Evolutionary conservation across 2,329 filamentous ascomycete genomes (phyloP).

Genomic region (Diaporthe nobilis): DNA sequence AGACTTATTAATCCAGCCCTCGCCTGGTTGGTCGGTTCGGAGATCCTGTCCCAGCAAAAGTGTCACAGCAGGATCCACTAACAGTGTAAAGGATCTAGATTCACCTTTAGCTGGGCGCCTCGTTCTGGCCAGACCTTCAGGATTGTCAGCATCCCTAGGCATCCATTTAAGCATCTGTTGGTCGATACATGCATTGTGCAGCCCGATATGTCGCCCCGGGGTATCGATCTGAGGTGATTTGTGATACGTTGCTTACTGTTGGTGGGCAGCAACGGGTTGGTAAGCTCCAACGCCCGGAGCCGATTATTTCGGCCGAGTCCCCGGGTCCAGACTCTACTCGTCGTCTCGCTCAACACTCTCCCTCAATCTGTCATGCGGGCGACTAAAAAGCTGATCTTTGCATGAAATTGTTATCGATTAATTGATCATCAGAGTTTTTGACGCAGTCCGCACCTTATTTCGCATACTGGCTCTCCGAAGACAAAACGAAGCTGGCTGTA

Average conservation of each 20-base stretch:
- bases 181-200: not conserved
- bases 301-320: not conserved
- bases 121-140: not conserved
- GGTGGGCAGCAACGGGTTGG: too few relatives aligned
- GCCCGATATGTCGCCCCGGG: not conserved
- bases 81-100: not conserved
- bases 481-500: not conserved
- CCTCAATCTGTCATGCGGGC: not conserved
- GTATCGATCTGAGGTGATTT: not conserved
- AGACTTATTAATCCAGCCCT: conserved; percentile 9
- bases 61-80: conserved; percentile 12
- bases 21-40: not conserved
- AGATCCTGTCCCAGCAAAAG: not conserved
- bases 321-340: too few relatives aligned
- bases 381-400: not conserved
- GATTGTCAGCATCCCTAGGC: not conserved
- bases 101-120: conserved; percentile 1
- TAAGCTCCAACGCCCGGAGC: not conserved
- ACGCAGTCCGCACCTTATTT: too few relatives aligned
- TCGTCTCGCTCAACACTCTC: not conserved
- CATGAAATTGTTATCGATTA: not conserved
- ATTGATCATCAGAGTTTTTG: not conserved
- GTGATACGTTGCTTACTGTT: not conserved
- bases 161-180: not conserved
- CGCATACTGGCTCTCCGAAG: not conserved